Evolutionary conservation across 2,329 filamentous ascomycete species (phyloP), one percentile per base, ranked within the genome.

Genomic region (Aureobasidium subglaciale): DNA sequence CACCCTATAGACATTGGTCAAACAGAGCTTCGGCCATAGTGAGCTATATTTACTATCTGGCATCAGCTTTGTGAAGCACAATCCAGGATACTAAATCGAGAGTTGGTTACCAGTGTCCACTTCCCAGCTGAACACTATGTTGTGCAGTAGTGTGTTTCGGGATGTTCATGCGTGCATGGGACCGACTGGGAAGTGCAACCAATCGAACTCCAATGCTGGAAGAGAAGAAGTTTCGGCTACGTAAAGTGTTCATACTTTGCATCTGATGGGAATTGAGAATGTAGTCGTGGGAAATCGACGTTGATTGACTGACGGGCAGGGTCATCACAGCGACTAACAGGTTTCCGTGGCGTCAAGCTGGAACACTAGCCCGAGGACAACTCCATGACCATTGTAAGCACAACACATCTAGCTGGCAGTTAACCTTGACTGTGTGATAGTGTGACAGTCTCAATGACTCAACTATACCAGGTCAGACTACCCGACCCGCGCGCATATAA

Each of bases 71-170:
- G 10, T 18, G n/a, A 29, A 40, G 48, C 48, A 20, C 35, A 25
- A 40, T 40, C 35, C 25, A 29, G 16, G 34, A 30, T 30, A 30
- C 48, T 40, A 38, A 40, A 35, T 37, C 18, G 15, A 48, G 43
- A n/a, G 15, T 10, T 11, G n/a, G 6, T 45, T 25, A 11, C n/a
- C n/a, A 15, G 34, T 15, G 16, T 16, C n/a, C 7, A 16, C 48
- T 20, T 22, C 15, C 15, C 22, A 37, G 25, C 35, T 38, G 34
- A 52, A 24, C 25, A 18, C 35, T 40, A 30, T 40, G 48, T 16
- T 52, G 35, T 40, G 49, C 49, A 53, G 35, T 53, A 53, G 49
- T 30, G 34, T 34, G 49, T 53, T 53, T 53, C 22, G 27, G 29
- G 18, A 34, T 53, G 37, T 35, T n/a, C 24, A 24, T 15, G 22